Conservation (phyloP, 495 filamentous ascomycete species). For the Aspergillus diversus region DNA sequence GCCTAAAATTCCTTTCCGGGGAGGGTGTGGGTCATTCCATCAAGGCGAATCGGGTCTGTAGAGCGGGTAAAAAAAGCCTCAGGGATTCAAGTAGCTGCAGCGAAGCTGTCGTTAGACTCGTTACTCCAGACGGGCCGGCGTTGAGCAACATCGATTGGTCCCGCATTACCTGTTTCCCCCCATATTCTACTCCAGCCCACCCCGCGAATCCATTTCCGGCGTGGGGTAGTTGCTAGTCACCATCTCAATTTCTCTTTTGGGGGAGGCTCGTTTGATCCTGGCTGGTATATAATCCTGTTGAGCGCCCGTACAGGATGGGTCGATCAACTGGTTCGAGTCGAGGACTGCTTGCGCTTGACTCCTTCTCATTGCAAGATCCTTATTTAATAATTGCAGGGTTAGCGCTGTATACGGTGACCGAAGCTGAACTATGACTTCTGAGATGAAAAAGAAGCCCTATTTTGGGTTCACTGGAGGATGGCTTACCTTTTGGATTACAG, state of each 20-base stretch:
- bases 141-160: background rate
- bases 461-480: constrained; percentile 61
- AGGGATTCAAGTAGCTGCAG: too few species aligned
- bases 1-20: background rate
- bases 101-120: too few species aligned
- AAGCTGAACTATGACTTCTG: background rate
- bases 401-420: background rate
- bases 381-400: background rate
- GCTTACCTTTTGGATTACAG: constrained; percentile 63
- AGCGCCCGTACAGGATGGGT: background rate
- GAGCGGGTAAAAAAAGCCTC: too few species aligned
- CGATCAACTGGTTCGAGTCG: too few species aligned
- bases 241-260: background rate
- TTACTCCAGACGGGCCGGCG: background rate
- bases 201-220: constrained; percentile 1
- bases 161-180: background rate
- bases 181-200: background rate
- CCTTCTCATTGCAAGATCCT: too few species aligned
- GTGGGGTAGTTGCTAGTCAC: background rate
- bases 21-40: background rate
- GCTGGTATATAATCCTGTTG: background rate
- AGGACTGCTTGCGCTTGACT: too few species aligned
- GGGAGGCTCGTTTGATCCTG: background rate
- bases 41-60: background rate
- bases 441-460: constrained; percentile 44